phyloP scores from a whole-genome alignment of 2,329 filamentous ascomycete species.

The Aspergillus amoenus region DNA sequence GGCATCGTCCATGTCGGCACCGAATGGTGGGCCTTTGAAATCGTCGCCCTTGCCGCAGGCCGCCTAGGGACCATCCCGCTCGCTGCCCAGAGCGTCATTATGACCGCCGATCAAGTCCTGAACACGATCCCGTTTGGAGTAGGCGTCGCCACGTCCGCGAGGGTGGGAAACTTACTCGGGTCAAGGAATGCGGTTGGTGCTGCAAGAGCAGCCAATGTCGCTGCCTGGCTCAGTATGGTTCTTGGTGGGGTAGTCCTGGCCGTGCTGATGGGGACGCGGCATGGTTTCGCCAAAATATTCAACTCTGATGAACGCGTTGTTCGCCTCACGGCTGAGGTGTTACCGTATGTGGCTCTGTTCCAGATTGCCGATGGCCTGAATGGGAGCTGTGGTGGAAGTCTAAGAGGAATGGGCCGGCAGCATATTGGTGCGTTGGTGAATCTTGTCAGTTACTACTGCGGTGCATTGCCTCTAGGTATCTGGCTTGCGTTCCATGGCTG shows the following conservation, averaged over 20 bases:
- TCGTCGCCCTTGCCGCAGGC: slow-evolving; percentile 79
- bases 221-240: slow-evolving; percentile 69
- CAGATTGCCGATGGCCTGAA: slow-evolving; percentile 88
- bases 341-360: slow-evolving; percentile 85
- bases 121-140: slow-evolving; percentile 85
- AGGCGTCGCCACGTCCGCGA: slow-evolving; percentile 74
- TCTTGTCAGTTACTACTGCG: slow-evolving; percentile 78
- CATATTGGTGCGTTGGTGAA: slow-evolving; percentile 83
- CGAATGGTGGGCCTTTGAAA: slow-evolving; percentile 95
- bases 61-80: slow-evolving; percentile 75
- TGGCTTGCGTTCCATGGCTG: slow-evolving; percentile 84
- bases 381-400: slow-evolving; percentile 75
- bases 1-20: slow-evolving; percentile 83
- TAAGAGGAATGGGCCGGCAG: slow-evolving; percentile 82
- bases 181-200: slow-evolving; percentile 65
- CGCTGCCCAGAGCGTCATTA: slow-evolving; percentile 82
- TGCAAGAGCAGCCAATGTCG: slow-evolving; percentile 69
- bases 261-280: slow-evolving; percentile 67
- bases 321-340: slow-evolving; percentile 70
- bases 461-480: slow-evolving; percentile 76
- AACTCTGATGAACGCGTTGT: slow-evolving; percentile 75
- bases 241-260: slow-evolving; percentile 67
- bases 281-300: slow-evolving; percentile 76
- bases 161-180: slow-evolving; percentile 78
- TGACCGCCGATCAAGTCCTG: slow-evolving; percentile 83